Evolutionary conservation across 2,329 filamentous ascomycete species (phyloP), one percentile per base, ranked within the genome.

Genomic region (Rasamsonia emersonii): DNA sequence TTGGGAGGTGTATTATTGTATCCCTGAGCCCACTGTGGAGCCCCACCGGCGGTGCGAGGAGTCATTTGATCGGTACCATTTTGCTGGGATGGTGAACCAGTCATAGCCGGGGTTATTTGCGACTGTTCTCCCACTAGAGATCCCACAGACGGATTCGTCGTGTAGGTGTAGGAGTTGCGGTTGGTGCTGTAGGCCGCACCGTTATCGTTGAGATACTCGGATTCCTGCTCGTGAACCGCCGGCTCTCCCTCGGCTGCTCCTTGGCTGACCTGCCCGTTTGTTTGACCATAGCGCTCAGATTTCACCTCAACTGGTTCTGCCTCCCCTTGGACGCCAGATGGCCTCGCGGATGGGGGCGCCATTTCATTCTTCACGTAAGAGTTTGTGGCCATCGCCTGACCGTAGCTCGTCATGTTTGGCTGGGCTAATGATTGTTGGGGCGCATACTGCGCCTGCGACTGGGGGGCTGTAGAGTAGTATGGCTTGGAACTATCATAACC

Each of bases 161-260:
- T 77, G 62, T 93, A 93, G 48, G 77, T 82, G 62, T 93, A 93
- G 9, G 80, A 73, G 21, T 68, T 70, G 37, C 86, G 81, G 56
- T 71, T 81, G 26, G 75, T 65, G 50, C 81, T 80, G 56, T 93
- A 93, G 28, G 68, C 67, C 24, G 75, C 69, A 36, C 74, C 77
- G 54, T 78, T 82, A 51, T 84, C 79, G 50, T 93, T 86, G 14
- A 88, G 86, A 61, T 94, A 95, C 61, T 94, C 86, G 17, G 78
- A 68, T 39, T 72, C 68, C 28, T 71, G 67, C 47, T 89, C 80
- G 39, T 82, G 73, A n/a, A 79, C 76, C n/a, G 70, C 66, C 47
- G 82, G 79, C 46, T 82, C 79, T 32, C 82, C 78, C 19, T 83
- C 80, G 14, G 67, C 68, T 7, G 66, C 60, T 28, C 61, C 56